A percentile compares a stretch with the other conserved stretches of the same genome.
Evolutionary conservation across 2,329 filamentous ascomycete species (phyloP).

Genomic region (Teratosphaeriaceae sp.): DNA sequence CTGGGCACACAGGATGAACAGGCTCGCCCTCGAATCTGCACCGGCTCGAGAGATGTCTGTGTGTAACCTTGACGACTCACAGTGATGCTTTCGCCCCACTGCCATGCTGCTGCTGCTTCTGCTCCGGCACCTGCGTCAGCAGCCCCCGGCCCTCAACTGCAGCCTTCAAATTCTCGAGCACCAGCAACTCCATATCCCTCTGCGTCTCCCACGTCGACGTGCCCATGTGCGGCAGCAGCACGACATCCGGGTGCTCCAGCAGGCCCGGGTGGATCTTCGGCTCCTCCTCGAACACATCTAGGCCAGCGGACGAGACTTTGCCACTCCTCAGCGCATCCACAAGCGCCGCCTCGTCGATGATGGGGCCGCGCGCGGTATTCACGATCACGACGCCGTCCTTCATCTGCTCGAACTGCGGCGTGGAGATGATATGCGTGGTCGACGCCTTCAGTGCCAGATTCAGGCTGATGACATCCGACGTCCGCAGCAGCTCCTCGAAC

Average conservation of each 20-base stretch:
- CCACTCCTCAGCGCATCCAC: slow-evolving; percentile 48
- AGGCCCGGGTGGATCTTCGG: slow-evolving; percentile 47
- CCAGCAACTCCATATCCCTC: slow-evolving; percentile 55
- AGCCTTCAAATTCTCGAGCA: slow-evolving; percentile 51
- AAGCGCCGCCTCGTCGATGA: slow-evolving; percentile 52
- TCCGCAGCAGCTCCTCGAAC: slow-evolving; percentile 49
- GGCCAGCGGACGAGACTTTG: slow-evolving; percentile 48
- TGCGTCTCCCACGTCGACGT: slow-evolving; percentile 56
- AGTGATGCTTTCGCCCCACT: neutral
- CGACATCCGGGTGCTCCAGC: slow-evolving; percentile 43
- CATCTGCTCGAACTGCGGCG: slow-evolving; percentile 45
- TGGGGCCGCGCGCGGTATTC: slow-evolving; percentile 51
- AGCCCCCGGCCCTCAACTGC: slow-evolving; percentile 52
- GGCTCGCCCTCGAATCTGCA: no score
- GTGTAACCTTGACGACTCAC: no score
- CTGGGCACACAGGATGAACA: no score
- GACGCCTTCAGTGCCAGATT: slow-evolving; percentile 46
- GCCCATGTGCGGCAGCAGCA: slow-evolving; percentile 55
- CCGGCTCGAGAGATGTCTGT: no score
- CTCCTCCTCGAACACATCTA: slow-evolving; percentile 55
- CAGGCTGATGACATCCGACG: slow-evolving; percentile 49
- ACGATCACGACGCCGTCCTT: slow-evolving; percentile 52
- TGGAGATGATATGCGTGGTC: slow-evolving; percentile 49
- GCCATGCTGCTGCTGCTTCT: slow-evolving; percentile 29
- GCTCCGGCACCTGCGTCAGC: slow-evolving; percentile 56